Conservation (phyloP, 768 basidiomycete genomes). For the Trametes maxima region DNA sequence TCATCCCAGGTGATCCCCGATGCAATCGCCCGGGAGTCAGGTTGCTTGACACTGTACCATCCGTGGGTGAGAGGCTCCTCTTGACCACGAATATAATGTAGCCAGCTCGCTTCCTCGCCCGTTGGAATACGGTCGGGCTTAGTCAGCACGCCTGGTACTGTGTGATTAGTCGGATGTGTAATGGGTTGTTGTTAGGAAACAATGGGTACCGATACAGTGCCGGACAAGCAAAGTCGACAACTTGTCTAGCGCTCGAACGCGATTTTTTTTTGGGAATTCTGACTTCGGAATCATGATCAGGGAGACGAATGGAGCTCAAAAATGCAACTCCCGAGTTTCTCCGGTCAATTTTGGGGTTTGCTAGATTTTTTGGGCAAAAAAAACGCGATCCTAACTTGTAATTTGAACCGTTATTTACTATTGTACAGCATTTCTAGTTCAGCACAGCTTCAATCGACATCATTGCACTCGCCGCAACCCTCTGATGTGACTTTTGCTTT, state of each 20-base stretch:
- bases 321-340: no score
- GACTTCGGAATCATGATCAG: neutral
- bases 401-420: neutral
- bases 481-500: conserved; percentile 39
- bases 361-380: no score
- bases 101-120: conserved; percentile 59
- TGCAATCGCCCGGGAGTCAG: conserved; percentile 50
- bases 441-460: neutral
- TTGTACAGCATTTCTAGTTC: neutral
- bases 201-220: no score
- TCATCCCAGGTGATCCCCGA: conserved; percentile 57
- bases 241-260: neutral
- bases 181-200: no score
- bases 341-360: no score
- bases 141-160: conserved; percentile 61
- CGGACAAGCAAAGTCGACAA: no score
- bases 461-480: neutral
- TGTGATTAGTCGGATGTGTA: neutral
- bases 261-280: neutral
- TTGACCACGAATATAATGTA: conserved; percentile 58
- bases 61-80: conserved; percentile 52
- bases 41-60: conserved; percentile 54
- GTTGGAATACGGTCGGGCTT: conserved; percentile 69
- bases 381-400: no score
- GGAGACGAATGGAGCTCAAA: no score